Conservation (phyloP, 2,329 filamentous ascomycete genomes). For the Penicillium concentricum region DNA sequence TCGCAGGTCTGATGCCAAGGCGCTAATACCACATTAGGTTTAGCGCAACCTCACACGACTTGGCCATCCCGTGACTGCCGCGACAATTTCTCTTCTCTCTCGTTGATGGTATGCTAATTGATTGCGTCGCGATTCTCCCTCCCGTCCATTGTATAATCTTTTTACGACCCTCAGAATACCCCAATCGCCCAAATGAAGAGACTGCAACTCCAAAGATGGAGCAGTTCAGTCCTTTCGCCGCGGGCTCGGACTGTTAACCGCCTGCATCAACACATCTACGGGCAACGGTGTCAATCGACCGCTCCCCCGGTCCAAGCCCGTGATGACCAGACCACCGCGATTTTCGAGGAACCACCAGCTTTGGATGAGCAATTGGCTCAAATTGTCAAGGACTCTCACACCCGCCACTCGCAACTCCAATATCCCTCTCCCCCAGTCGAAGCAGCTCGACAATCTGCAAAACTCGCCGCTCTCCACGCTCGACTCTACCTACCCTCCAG, state of each 20-base stretch:
- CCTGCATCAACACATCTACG: conserved; percentile 38
- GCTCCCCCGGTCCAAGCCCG: conserved; percentile 27
- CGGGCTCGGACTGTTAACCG: conserved; percentile 43
- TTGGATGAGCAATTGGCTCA: conserved; percentile 14
- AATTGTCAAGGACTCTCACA: conserved; percentile 24
- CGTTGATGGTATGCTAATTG: conserved; percentile 15
- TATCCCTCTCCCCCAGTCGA: conserved; percentile 71
- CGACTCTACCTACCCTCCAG: conserved; percentile 78
- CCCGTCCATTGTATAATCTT: conserved; percentile 15
- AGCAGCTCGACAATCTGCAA: conserved; percentile 71
- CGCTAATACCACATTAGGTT: conserved; percentile 21
- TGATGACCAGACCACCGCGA: conserved; percentile 27
- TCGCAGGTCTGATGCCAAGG: conserved; percentile 31
- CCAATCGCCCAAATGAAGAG: conserved; percentile 48
- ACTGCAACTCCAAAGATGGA: conserved; percentile 53
- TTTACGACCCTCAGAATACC: conserved; percentile 6
- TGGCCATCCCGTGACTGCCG: conserved; percentile 38
- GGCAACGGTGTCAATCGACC: conserved; percentile 44
- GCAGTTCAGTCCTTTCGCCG: conserved; percentile 51
- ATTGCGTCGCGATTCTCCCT: conserved; percentile 20
- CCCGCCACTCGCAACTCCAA: conserved; percentile 38
- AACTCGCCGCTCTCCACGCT: conserved; percentile 88
- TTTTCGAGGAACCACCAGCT: conserved; percentile 24
- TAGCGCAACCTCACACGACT: conserved; percentile 38
- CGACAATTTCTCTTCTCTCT: conserved; percentile 42